Base-by-base conservation (phyloP, 441 rosid species). In the Codiaeum variegatum region DNA sequence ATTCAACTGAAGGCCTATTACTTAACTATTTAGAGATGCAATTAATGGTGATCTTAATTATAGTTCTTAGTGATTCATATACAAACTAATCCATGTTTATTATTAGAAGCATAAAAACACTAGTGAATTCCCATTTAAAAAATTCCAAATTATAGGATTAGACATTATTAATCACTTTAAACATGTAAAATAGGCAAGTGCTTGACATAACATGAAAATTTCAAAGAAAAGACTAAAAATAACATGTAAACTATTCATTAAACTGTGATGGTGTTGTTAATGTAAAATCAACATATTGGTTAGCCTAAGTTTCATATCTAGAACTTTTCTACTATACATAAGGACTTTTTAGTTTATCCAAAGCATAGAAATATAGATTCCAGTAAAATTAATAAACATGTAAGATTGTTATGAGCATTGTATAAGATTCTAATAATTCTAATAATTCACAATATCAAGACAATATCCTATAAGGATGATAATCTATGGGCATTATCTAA, bases 51-150 rank as follows among this genome's bases (percentile, higher is more conserved):
- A 92, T 89, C 67, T 90, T 88, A 13, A 73, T 85, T 5, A 89
- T 80, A 0, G 90, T 94, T 78, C 87, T 88, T 76, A 91, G 67
- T 21, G 98, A 94, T 66, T 90, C 94, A 34, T 84, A 85, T 19
- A 97, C 95, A 34, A 80, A 91, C n/a, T n/a, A n/a, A n/a, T n/a
- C n/a, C n/a, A n/a, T n/a, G n/a, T n/a, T n/a, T n/a, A n/a, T n/a
- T n/a, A n/a, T n/a, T n/a, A n/a, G n/a, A n/a, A n/a, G n/a, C n/a
- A n/a, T n/a, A n/a, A n/a, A n/a, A n/a, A n/a, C n/a, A n/a, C n/a
- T n/a, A n/a, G n/a, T n/a, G n/a, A n/a, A n/a, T n/a, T n/a, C n/a
- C n/a, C n/a, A n/a, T n/a, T n/a, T n/a, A n/a, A n/a, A n/a, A n/a
- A n/a, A n/a, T n/a, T n/a, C n/a, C n/a, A n/a, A n/a, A n/a, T n/a